These are phyloP conservation scores for Ascobolus immersus DNA, from an alignment of 495 filamentous ascomycete species.

Conservation along the genomic window DNA sequence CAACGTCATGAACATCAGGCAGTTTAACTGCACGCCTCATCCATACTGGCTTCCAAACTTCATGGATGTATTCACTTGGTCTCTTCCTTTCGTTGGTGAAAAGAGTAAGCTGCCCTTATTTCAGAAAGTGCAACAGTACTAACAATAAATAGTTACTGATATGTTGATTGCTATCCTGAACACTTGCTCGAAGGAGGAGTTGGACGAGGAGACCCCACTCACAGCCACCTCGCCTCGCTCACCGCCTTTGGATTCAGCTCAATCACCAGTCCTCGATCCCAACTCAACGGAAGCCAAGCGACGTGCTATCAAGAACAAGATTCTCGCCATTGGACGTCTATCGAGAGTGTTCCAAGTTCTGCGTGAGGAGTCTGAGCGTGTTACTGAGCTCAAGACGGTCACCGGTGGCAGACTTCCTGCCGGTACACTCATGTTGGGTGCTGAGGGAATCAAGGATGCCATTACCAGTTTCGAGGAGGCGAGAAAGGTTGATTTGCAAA, in stretches of 20 bases:
- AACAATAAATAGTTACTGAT: conserved; percentile 37
- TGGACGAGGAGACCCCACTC: conserved; percentile 49
- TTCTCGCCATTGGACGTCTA: conserved; percentile 83
- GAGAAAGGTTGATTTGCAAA: conserved; percentile 91
- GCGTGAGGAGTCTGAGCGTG: conserved; percentile 85
- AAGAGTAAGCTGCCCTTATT: conserved; percentile 26
- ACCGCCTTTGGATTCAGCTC: conserved; percentile 29
- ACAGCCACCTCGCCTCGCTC: conserved; percentile 39
- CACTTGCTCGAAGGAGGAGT: conserved; percentile 91
- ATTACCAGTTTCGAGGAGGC: conserved; percentile 93
- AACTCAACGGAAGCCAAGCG: conserved; percentile 73
- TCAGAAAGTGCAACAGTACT: background rate
- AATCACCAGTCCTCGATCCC: conserved; percentile 34
- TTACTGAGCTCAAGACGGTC: conserved; percentile 92
- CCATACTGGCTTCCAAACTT: conserved; percentile 99
- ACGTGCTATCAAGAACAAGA: conserved; percentile 97
- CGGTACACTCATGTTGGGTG: conserved; percentile 90
- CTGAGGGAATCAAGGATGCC: conserved; percentile 97
- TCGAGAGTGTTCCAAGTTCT: conserved; percentile 97
- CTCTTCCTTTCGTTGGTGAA: conserved; percentile 90
- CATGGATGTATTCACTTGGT: conserved; percentile 99
- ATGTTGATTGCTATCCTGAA: conserved; percentile 98
- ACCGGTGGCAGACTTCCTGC: conserved; percentile 79
- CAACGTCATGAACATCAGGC: conserved; percentile 99
- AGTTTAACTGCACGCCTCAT: conserved; percentile 98